Base-by-base conservation (phyloP, 495 filamentous ascomycete genomes). In the Endocarpon pusillum region DNA sequence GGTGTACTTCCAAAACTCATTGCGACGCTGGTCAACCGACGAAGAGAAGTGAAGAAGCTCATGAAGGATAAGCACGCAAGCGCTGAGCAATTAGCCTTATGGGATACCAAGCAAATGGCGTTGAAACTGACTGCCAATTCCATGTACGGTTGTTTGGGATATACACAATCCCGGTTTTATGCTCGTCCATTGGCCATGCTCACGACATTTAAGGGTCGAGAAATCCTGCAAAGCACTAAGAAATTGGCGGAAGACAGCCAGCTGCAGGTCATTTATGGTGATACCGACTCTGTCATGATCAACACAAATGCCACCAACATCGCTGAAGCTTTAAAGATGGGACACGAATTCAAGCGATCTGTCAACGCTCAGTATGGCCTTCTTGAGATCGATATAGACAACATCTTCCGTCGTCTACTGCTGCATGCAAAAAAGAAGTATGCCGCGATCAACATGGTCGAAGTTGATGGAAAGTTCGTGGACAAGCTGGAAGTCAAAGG, bases 381-480 rank as follows among this genome's bases (percentile, higher is more conserved):
- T 9, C 61, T 97, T 11, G 89, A 97, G 47, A 97, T 97, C 42
- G 89, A 97, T 46, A 94, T 97, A 35, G 89, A 97, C 52, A 96
- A 96, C 42, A 69, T 94, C 40, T 97, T 97, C 68, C 75, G 87
- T 38, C 73, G 89, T 31, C 73, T 97, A 30, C 60, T 97, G 20
- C 62, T 97, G 22, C 89, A 94, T 53, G 87, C 91, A 24, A 97
- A 97, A 66, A 97, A 97, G 67, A 97, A 97, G 65, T 97, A 97
- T 51, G 89, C 89, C 10, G 89, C 89, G 25, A 80, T 96, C 55
- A 96, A 94, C 51, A 72, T 94, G 52, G 71, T 86, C 12, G 80
- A 94, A 47, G 58, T 79, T 14, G 77, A 87, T 45, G 89, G 87
- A 43, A 92, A 92, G 51, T 87, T 71, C 39, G 61, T 86, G 29